These are phyloP conservation scores for Xylaria sp. DNA, from an alignment of 2,329 filamentous ascomycete genomes.

Conservation along the genomic window DNA sequence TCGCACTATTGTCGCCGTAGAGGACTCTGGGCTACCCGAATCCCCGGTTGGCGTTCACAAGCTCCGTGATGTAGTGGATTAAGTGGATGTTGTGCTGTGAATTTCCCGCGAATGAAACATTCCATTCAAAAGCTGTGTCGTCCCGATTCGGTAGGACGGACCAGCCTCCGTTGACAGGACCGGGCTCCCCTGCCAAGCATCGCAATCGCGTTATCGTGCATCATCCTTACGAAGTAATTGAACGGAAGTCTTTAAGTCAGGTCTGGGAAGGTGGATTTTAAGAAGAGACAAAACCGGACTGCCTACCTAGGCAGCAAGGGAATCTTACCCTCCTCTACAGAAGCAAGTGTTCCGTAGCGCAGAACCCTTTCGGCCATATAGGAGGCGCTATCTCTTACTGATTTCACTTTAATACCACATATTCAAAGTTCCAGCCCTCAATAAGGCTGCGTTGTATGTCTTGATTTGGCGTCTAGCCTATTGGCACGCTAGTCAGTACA, in stretches of 20 bases:
- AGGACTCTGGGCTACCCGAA: conserved; percentile 16
- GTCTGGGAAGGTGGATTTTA: not conserved
- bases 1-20: conserved; percentile 8
- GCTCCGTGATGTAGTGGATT: conserved; percentile 26
- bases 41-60: conserved; percentile 7
- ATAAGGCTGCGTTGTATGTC: not conserved
- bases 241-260: not conserved
- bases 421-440: not conserved
- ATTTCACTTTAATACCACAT: not conserved
- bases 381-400: not conserved
- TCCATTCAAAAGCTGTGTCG: conserved; percentile 1
- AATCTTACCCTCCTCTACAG: not conserved
- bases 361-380: not conserved
- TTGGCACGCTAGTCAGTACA: not conserved
- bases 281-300: not conserved
- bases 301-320: not conserved
- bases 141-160: conserved; percentile 39
- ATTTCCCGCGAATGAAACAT: conserved; percentile 42
- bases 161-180: conserved; percentile 31
- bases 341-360: not conserved
- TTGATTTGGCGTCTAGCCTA: not conserved
- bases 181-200: conserved; percentile 11
- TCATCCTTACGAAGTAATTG: not conserved
- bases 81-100: conserved; percentile 17
- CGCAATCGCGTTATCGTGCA: conserved; percentile 4